Percentiles rank a stretch among this genome's conserved stretches.
phyloP scores from a whole-genome alignment of 169 alveolate genomes.

The Plasmodium vivax region DNA sequence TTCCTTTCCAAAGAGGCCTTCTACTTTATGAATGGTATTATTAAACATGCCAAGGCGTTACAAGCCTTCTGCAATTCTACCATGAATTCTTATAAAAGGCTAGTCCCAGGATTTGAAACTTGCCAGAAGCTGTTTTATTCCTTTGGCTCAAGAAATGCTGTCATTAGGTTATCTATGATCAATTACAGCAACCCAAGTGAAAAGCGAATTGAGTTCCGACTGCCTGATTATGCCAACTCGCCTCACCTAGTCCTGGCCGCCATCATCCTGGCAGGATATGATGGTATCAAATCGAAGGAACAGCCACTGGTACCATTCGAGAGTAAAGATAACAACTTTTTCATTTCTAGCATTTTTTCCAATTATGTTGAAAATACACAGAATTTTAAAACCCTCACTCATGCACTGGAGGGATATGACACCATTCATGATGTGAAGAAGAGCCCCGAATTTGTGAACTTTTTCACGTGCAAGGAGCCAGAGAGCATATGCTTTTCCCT shows the following conservation, averaged over 20 bases:
- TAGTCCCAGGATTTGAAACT: constrained; percentile 87
- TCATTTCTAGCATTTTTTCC: constrained; percentile 28
- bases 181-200: constrained; percentile 63
- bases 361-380: constrained; percentile 24
- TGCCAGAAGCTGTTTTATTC: constrained; percentile 81
- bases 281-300: constrained; percentile 80
- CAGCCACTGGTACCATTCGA: constrained; percentile 67
- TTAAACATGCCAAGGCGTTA: constrained; percentile 83
- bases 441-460: constrained; percentile 3
- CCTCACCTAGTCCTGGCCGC: constrained; percentile 86
- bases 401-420: constrained; percentile 29
- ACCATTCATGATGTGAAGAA: constrained; percentile 16
- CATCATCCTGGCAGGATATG: constrained; percentile 87
- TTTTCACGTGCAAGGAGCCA: constrained; percentile 60
- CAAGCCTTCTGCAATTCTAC: constrained; percentile 87
- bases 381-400: constrained; percentile 16
- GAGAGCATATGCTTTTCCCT: constrained; percentile 40
- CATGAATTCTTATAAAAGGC: constrained; percentile 85
- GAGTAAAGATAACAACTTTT: constrained; percentile 24
- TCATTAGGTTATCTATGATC: constrained; percentile 83
- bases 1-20: constrained; percentile 81
- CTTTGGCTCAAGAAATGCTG: constrained; percentile 87
- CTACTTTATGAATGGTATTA: constrained; percentile 84
- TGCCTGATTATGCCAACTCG: constrained; percentile 86
- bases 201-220: constrained; percentile 85